These are phyloP conservation scores for Chlorella sp. DNA, from an alignment of 139 green algal genomes.

Conservation along the genomic window DNA sequence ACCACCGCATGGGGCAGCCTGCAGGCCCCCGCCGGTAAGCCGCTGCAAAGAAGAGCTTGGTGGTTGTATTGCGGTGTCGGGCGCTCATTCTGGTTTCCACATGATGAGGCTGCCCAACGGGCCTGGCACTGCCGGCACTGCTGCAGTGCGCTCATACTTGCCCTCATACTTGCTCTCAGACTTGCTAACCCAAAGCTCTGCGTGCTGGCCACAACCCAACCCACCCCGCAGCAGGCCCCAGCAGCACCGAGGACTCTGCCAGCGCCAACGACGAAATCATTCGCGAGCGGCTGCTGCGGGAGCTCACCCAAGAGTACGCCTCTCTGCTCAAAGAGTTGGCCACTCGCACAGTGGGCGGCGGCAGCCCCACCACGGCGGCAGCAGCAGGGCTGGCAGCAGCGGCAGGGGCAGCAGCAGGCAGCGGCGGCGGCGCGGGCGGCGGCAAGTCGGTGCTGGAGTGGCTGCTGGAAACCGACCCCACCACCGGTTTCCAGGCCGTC, in stretches of 20 bases:
- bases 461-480: slow-evolving; percentile 48
- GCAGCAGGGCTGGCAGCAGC: slow-evolving; percentile 8
- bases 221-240: not conserved
- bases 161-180: not conserved
- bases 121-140: too few relatives aligned
- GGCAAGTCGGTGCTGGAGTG: slow-evolving; percentile 52
- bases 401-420: slow-evolving; percentile 1
- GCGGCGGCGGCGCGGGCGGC: slow-evolving; percentile 4
- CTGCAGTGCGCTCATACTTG: too few relatives aligned
- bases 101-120: too few relatives aligned
- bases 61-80: too few relatives aligned
- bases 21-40: slow-evolving; percentile 5
- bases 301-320: slow-evolving; percentile 75
- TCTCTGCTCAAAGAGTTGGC: slow-evolving; percentile 52
- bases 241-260: slow-evolving; percentile 16
- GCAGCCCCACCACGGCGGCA: not conserved
- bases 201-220: not conserved
- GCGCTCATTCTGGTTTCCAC: too few relatives aligned
- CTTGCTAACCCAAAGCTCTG: not conserved
- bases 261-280: slow-evolving; percentile 70
- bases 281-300: slow-evolving; percentile 64
- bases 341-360: slow-evolving; percentile 6
- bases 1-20: slow-evolving; percentile 46
- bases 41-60: too few relatives aligned
- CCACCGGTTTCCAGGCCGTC: slow-evolving; percentile 55